Conservation (phyloP, 1,284 basidiomycete genomes). For the Tausonia pullulans region DNA sequence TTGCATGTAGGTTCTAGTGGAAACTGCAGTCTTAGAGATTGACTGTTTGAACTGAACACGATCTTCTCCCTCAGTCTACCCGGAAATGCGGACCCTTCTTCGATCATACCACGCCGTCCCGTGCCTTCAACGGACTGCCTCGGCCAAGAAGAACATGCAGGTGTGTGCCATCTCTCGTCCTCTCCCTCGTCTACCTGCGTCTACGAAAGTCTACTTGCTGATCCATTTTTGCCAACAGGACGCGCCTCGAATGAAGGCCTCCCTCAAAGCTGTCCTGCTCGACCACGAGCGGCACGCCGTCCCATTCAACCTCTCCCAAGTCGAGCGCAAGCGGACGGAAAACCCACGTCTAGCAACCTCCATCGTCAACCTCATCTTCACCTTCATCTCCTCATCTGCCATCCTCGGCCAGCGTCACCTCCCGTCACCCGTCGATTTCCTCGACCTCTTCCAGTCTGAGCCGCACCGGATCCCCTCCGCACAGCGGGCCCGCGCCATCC, state of each 20-base stretch:
- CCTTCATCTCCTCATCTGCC: slow-evolving; percentile 55
- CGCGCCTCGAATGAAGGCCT: slow-evolving; percentile 65
- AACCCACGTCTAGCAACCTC: slow-evolving; percentile 60
- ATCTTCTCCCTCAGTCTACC: slow-evolving; percentile 2
- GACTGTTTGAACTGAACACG: too few species aligned
- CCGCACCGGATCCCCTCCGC: slow-evolving; percentile 53
- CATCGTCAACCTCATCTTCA: slow-evolving; percentile 65
- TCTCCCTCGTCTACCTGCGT: too few species aligned
- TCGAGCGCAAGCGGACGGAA: slow-evolving; percentile 47
- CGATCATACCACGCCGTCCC: slow-evolving; percentile 74
- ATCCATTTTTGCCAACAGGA: slow-evolving; percentile 33
- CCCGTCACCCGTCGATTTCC: slow-evolving; percentile 57
- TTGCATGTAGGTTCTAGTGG: slow-evolving; percentile 57
- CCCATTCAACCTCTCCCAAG: slow-evolving; percentile 57
- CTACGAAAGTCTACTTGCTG: not conserved
- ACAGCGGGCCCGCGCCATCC: slow-evolving; percentile 60
- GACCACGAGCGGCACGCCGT: slow-evolving; percentile 55
- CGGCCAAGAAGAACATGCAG: slow-evolving; percentile 58
- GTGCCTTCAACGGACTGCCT: slow-evolving; percentile 51
- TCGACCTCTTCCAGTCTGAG: slow-evolving; percentile 58
- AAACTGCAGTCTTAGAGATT: too few species aligned
- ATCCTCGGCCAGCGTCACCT: slow-evolving; percentile 61
- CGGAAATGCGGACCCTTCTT: slow-evolving; percentile 67
- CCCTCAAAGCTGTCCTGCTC: slow-evolving; percentile 61
- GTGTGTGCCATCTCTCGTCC: too few species aligned